phyloP scores from a whole-genome alignment of 495 filamentous ascomycete genomes.

The Parathielavia hyrcaniae region DNA sequence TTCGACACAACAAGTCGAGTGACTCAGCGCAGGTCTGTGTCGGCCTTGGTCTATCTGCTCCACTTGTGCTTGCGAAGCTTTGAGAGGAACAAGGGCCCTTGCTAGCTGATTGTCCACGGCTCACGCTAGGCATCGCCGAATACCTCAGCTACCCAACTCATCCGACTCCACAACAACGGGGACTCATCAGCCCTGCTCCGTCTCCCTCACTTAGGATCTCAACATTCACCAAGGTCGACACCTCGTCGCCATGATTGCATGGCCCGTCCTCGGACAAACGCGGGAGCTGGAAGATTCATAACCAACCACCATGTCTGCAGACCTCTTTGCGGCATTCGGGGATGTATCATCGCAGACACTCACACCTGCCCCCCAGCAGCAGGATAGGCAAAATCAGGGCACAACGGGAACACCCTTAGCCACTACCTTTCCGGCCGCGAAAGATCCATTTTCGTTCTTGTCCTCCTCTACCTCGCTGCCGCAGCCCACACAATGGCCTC shows the following conservation, averaged over 20 bases:
- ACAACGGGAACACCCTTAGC: not conserved
- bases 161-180: constrained; percentile 2
- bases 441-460: constrained; percentile 27
- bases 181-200: constrained; percentile 2
- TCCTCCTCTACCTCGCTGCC: constrained; percentile 15
- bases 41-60: not conserved
- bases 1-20: too few species aligned
- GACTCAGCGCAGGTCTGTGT: not conserved
- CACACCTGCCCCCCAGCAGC: constrained; percentile 21
- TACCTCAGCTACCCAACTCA: not conserved
- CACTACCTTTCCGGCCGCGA: not conserved
- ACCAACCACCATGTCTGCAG: constrained; percentile 57
- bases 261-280: not conserved
- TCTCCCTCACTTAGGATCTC: not conserved
- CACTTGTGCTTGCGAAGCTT: not conserved
- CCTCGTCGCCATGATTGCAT: not conserved
- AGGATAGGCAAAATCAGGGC: constrained; percentile 26
- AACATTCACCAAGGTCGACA: not conserved
- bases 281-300: not conserved
- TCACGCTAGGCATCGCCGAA: not conserved
- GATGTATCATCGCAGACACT: constrained; percentile 26
- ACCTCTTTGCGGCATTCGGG: constrained; percentile 68
- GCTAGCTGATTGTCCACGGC: not conserved
- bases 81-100: not conserved
- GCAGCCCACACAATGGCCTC: constrained; percentile 21